phyloP scores from a whole-genome alignment of 129 eudicot genomes.

The Artemisia tridentata region DNA sequence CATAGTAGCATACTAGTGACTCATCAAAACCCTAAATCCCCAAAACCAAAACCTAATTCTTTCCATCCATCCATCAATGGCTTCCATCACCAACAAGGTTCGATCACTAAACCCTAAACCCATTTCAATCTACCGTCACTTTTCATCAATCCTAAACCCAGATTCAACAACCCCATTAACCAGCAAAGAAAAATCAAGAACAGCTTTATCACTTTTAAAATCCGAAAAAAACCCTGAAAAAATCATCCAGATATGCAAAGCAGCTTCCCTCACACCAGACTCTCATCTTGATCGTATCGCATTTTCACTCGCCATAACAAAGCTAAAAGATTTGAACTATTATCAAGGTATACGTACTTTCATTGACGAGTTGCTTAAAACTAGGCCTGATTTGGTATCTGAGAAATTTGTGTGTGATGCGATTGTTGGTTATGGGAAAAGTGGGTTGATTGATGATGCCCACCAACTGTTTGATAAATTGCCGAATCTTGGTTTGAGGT shows the following conservation, averaged over 20 bases:
- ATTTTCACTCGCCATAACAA: slow-evolving; percentile 61
- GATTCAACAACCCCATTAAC: slow-evolving; percentile 54
- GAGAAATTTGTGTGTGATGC: slow-evolving; percentile 60
- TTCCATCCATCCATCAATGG: slow-evolving; percentile 24
- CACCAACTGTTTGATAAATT: slow-evolving; percentile 59
- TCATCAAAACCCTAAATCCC: slow-evolving; percentile 36
- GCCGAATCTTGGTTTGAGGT: slow-evolving; percentile 47
- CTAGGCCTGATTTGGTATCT: slow-evolving; percentile 54
- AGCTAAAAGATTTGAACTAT: slow-evolving; percentile 52
- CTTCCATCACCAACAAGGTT: slow-evolving; percentile 17
- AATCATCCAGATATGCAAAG: slow-evolving; percentile 72
- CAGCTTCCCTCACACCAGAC: slow-evolving; percentile 74
- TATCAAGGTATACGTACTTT: slow-evolving; percentile 56
- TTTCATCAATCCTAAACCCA: slow-evolving; percentile 63
- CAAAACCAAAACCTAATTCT: slow-evolving; percentile 20
- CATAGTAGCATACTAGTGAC: too few relatives aligned
- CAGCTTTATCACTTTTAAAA: slow-evolving; percentile 64
- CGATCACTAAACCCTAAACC: slow-evolving; percentile 1
- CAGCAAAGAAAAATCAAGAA: slow-evolving; percentile 60
- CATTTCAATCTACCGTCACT: slow-evolving; percentile 33
- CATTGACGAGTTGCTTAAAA: slow-evolving; percentile 52
- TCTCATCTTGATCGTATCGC: slow-evolving; percentile 76
- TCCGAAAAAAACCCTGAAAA: slow-evolving; percentile 70
- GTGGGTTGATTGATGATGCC: slow-evolving; percentile 59
- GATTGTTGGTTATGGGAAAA: slow-evolving; percentile 70